A percentile compares a stretch with the other conserved stretches of the same genome.
phyloP scores from a whole-genome alignment of 192 early-diverging fungal species.

The Coemansia furcata region DNA sequence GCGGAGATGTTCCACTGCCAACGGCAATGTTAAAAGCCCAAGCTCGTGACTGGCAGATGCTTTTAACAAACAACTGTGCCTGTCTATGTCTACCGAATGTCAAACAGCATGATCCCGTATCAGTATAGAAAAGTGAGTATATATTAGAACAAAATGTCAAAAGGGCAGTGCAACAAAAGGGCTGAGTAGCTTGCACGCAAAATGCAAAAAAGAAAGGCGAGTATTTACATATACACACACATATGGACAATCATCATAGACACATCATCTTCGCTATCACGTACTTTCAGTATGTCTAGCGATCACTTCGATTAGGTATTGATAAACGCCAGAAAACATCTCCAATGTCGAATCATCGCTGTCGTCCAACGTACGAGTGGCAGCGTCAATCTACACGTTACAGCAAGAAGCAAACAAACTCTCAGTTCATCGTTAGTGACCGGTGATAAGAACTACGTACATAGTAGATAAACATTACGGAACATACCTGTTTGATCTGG shows the following conservation, averaged over 20 bases:
- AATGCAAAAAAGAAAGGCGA: neutral
- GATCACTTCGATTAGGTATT: slow-evolving; percentile 44
- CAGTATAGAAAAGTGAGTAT: neutral
- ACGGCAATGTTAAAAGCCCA: slow-evolving; percentile 5
- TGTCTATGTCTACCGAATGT: neutral
- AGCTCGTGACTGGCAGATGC: neutral
- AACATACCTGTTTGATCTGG: slow-evolving; percentile 23
- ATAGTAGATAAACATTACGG: neutral
- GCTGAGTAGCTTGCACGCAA: neutral
- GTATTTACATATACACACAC: neutral
- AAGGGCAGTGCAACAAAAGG: neutral
- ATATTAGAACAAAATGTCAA: slow-evolving; percentile 6
- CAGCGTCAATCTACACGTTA: slow-evolving; percentile 21
- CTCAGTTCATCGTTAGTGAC: neutral
- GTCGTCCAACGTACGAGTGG: neutral
- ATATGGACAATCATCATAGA: neutral
- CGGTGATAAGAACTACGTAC: neutral
- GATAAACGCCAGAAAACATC: slow-evolving; percentile 43
- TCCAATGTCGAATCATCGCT: slow-evolving; percentile 19
- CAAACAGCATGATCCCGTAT: neutral
- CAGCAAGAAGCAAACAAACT: neutral
- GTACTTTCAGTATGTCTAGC: slow-evolving; percentile 50
- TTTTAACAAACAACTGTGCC: neutral
- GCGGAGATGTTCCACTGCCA: neutral
- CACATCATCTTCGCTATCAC: slow-evolving; percentile 11